Conservation (phyloP, 192 early-diverging fungal genomes). For the Coemansia sp. region DNA sequence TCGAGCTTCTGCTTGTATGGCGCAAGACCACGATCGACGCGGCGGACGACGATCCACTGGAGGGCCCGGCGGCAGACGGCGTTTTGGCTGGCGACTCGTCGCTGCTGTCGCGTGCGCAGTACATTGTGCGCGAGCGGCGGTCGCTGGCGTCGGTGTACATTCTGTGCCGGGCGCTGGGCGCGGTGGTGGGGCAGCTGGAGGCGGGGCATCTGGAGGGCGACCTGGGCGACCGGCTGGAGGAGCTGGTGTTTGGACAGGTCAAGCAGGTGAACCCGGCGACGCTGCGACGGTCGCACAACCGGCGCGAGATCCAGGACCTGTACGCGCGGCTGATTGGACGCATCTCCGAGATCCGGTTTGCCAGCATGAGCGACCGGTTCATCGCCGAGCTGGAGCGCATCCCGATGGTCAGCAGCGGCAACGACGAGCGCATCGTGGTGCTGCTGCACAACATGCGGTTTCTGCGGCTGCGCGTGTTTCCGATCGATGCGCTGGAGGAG, state of each 20-base stretch:
- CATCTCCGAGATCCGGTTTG: conserved; percentile 86
- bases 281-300: conserved; percentile 70
- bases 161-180: conserved; percentile 81
- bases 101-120: conserved; percentile 41
- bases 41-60: conserved; percentile 32
- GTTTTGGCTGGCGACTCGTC: not conserved
- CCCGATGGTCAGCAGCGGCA: conserved; percentile 58
- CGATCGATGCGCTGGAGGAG: conserved; percentile 89
- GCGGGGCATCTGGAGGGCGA: conserved; percentile 74
- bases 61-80: conserved; percentile 3
- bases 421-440: conserved; percentile 81
- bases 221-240: conserved; percentile 85
- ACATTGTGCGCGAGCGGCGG: conserved; percentile 45
- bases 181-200: conserved; percentile 76
- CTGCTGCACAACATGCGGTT: conserved; percentile 88
- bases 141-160: conserved; percentile 79
- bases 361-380: conserved; percentile 91
- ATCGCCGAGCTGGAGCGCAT: conserved; percentile 83
- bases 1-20: conserved; percentile 77
- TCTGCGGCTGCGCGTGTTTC: conserved; percentile 91
- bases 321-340: conserved; percentile 92
- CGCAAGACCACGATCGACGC: conserved; percentile 65
- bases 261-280: conserved; percentile 78
- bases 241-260: conserved; percentile 90
- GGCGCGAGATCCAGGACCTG: conserved; percentile 84